These are phyloP conservation scores for Macadamia tetraphylla DNA, from an alignment of 164 flowering plant species.

Conservation along the genomic window DNA sequence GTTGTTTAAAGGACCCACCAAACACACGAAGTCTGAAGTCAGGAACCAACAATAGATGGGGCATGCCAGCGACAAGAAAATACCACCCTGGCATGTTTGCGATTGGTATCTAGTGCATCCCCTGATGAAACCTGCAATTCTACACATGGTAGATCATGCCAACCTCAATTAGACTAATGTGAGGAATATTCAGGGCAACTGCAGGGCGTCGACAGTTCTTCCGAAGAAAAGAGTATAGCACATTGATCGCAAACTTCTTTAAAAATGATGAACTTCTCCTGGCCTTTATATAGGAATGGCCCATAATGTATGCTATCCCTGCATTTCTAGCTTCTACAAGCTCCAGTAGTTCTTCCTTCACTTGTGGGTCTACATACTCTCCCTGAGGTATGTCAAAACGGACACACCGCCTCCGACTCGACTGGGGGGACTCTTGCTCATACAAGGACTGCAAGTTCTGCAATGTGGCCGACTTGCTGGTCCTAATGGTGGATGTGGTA, in stretches of 20 bases:
- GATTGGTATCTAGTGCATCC: no score
- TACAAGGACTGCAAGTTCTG: conserved; percentile 33
- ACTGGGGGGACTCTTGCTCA: conserved; percentile 38
- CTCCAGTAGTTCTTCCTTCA: conserved; percentile 56
- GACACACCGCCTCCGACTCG: conserved; percentile 22
- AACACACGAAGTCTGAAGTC: no score
- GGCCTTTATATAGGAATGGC: conserved; percentile 59
- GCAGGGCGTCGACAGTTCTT: conserved; percentile 62
- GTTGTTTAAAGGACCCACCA: no score
- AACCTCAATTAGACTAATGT: conserved; percentile 58
- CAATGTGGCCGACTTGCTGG: conserved; percentile 43
- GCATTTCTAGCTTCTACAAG: conserved; percentile 59
- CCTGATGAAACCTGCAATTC: no score
- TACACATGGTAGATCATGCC: conserved; percentile 50
- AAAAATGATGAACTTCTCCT: conserved; percentile 42
- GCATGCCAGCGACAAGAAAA: no score
- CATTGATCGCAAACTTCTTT: conserved; percentile 49
- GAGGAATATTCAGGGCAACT: conserved; percentile 62
- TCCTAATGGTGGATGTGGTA: conserved; percentile 10
- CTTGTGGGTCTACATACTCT: conserved; percentile 26
- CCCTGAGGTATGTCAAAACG: conserved; percentile 34
- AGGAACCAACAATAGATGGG: no score
- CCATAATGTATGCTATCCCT: conserved; percentile 55
- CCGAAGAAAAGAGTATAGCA: conserved; percentile 51
- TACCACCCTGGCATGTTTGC: no score